A percentile compares a stretch with the other conserved stretches of the same genome.
These are phyloP conservation scores for Nepenthes gracilis DNA, from an alignment of 148 eudicot species.

Conservation along the genomic window DNA sequence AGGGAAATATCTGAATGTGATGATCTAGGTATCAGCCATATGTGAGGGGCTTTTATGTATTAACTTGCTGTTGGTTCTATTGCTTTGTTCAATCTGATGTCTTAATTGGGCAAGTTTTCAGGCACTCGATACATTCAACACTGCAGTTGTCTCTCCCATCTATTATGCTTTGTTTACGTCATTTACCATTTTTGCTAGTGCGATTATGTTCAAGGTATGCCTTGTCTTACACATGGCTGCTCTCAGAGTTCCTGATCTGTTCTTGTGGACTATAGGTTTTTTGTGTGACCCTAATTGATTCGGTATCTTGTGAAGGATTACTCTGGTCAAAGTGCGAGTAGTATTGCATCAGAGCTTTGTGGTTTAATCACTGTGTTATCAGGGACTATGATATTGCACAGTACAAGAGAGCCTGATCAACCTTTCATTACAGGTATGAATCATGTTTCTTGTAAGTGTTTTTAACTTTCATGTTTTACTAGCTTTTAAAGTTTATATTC, in stretches of 20 bases:
- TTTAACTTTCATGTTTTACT: not conserved
- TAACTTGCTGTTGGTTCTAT: not conserved
- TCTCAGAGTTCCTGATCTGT: not conserved
- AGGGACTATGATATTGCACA: constrained; percentile 34
- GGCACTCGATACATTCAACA: constrained; percentile 43
- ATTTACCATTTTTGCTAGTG: constrained; percentile 43
- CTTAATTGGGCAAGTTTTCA: constrained; percentile 6
- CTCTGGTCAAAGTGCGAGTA: constrained; percentile 39
- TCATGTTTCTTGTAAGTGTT: not conserved
- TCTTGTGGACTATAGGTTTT: not conserved
- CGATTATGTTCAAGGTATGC: constrained; percentile 40
- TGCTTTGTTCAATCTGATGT: constrained; percentile 4
- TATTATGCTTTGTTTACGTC: constrained; percentile 37
- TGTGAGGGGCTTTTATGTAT: not conserved
- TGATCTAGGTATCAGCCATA: no score
- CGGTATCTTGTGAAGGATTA: constrained; percentile 23
- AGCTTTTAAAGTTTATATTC: not conserved
- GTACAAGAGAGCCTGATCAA: constrained; percentile 37
- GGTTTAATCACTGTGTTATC: constrained; percentile 38
- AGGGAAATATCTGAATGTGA: no score
- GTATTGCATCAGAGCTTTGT: constrained; percentile 37
- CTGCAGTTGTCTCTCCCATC: constrained; percentile 40
- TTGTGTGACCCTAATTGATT: not conserved
- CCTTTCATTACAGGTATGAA: constrained; percentile 30
- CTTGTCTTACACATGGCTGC: not conserved